Evolutionary conservation across 1,139 yeast species (phyloP), one percentile per base, ranked within the genome.

Genomic region (Suhomyces maxii): DNA sequence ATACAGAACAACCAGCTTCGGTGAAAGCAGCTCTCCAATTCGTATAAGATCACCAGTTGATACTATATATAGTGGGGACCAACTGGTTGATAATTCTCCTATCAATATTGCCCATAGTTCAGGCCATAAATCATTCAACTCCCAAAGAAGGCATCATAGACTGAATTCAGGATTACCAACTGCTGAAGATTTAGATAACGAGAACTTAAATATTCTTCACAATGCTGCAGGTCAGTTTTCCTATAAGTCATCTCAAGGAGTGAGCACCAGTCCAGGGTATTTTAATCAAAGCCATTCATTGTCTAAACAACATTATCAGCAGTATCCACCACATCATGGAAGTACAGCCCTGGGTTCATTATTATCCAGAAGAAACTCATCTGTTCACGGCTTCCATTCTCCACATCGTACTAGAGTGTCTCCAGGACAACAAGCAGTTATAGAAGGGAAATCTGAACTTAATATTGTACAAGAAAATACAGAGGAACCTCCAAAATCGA

Each of bases 201-300:
- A 71, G 30, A 71, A 68, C 37, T 59, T 69, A 13, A 60, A 67
- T 26, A 66, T 77, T 12, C 79, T 86, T 46, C 62, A 57, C 37
- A 63, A 61, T 44, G 65, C 63, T 1, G 58, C 61, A 1, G 42
- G 46, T 5, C 40, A 43, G 8, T 36, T 36, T n/a, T 25, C 44
- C 49, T n/a, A 42, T 34, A 26, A 44, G 38, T 23, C n/a, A n/a
- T n/a, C 45, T n/a, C 44, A 39, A 14, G 46, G 33, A 25, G 52
- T 41, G 23, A 42, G 48, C 14, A 40, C 49, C 3, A 54, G 58
- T 40, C 59, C 60, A 7, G 48, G 42, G 11, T 49, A 53, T 34
- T 57, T 50, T 40, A 47, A 47, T 33, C 59, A 53, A 35, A 37
- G 18, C 32, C 53, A 50, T 31, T 28, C 31, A 2, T 9, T 28